Evolutionary conservation across 306 rosid genomes (phyloP).

Genomic region (Quercus engelmannii): DNA sequence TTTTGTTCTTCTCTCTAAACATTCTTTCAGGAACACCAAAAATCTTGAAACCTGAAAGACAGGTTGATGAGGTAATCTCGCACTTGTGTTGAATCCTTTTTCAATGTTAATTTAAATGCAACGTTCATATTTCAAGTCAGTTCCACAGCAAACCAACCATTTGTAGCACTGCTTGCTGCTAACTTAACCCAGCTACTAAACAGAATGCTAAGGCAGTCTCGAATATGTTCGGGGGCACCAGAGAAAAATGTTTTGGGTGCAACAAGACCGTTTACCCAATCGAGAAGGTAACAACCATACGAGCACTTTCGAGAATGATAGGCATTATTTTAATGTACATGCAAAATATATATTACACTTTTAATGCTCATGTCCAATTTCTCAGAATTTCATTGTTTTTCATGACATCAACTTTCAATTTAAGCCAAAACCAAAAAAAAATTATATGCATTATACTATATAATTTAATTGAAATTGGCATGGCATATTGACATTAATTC

Average conservation of each 20-base stretch:
- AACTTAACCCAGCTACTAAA: background rate
- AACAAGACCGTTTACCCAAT: constrained; percentile 70
- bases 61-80: constrained; percentile 37
- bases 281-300: constrained; percentile 55
- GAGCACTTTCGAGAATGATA: background rate
- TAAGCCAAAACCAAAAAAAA: background rate
- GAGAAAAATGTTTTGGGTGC: constrained; percentile 74
- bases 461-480: background rate
- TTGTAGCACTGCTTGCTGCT: background rate
- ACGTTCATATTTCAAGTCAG: background rate
- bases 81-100: background rate
- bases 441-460: background rate
- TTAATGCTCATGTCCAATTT: too few relatives aligned
- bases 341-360: background rate
- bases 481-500: background rate
- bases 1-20: background rate
- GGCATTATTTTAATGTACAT: background rate
- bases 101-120: background rate
- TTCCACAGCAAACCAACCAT: background rate
- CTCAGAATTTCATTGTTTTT: too few relatives aligned
- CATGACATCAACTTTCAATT: too few relatives aligned
- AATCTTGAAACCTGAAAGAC: constrained; percentile 52
- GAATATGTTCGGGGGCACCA: constrained; percentile 59
- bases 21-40: constrained; percentile 64
- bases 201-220: constrained; percentile 56